Percentiles rank a stretch among this genome's conserved stretches.
Conservation (phyloP, 768 basidiomycete genomes). For the Gloeophyllum trabeum region DNA sequence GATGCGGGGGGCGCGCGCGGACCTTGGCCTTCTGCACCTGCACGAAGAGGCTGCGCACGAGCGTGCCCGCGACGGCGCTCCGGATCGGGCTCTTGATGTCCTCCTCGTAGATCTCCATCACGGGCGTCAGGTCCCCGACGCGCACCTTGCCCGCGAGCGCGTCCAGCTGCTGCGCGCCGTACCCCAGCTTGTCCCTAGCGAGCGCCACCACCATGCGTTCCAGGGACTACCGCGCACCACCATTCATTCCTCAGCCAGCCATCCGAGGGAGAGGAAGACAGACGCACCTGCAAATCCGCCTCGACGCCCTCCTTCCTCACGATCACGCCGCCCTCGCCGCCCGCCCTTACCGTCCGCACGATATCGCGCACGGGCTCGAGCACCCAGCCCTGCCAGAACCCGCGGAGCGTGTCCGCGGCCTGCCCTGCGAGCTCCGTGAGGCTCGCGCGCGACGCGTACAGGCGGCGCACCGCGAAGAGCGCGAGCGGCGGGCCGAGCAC, state of each 20-base stretch:
- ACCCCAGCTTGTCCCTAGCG: constrained; percentile 69
- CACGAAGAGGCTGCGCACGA: constrained; percentile 78
- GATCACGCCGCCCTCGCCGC: constrained; percentile 65
- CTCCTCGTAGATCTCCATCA: constrained; percentile 81
- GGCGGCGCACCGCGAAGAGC: constrained; percentile 34
- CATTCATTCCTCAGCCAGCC: neutral
- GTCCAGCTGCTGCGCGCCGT: constrained; percentile 51
- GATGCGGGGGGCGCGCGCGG: constrained; percentile 1
- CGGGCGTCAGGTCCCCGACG: constrained; percentile 76
- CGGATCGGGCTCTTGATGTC: constrained; percentile 84
- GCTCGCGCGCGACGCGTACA: constrained; percentile 50
- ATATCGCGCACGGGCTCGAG: constrained; percentile 80
- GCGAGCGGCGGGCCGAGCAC: constrained; percentile 65
- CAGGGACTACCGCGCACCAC: constrained; percentile 47
- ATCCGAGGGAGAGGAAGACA: neutral
- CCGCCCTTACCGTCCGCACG: constrained; percentile 70
- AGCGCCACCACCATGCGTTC: constrained; percentile 88
- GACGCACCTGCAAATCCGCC: constrained; percentile 68
- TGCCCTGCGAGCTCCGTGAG: constrained; percentile 47
- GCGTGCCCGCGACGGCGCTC: constrained; percentile 68
- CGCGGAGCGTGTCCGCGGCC: constrained; percentile 50
- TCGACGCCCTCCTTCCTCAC: constrained; percentile 73
- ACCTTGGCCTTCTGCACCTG: constrained; percentile 96
- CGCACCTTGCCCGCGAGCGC: constrained; percentile 55
- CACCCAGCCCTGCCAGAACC: constrained; percentile 77